A percentile compares a stretch with the other conserved stretches of the same genome.
These are phyloP conservation scores for Oropetium thomaeum DNA, from an alignment of 176 grass and related monocot genomes.

Conservation along the genomic window DNA sequence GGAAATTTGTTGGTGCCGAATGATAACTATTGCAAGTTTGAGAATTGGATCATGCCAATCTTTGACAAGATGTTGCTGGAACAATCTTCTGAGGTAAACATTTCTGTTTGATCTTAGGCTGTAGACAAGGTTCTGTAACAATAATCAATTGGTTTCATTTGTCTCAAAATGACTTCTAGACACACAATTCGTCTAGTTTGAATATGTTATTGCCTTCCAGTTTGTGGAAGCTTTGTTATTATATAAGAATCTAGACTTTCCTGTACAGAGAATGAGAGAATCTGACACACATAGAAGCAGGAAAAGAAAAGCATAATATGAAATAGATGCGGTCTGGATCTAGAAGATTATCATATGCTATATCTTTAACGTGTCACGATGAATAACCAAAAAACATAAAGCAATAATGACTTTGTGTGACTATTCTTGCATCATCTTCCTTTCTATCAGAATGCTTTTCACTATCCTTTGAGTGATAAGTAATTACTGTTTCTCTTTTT, in stretches of 20 bases:
- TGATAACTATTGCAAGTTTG: constrained; percentile 99
- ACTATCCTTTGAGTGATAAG: not conserved
- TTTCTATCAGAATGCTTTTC: not conserved
- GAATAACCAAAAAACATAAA: not conserved
- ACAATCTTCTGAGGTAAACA: constrained; percentile 66
- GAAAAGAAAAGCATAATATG: not conserved
- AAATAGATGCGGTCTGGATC: not conserved
- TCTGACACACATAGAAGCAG: not conserved
- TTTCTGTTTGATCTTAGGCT: too few relatives aligned
- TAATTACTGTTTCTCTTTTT: not conserved
- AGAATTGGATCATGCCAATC: constrained; percentile 94
- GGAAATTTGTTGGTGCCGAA: constrained; percentile 91
- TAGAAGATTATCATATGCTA: not conserved
- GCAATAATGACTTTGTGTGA: not conserved
- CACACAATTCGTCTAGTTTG: not conserved
- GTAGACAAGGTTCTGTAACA: too few relatives aligned
- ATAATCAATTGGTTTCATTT: too few relatives aligned
- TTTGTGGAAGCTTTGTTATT: not conserved
- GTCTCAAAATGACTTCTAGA: too few relatives aligned
- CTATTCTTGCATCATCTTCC: not conserved
- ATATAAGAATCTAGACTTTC: not conserved
- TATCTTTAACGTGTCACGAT: not conserved
- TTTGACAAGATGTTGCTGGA: constrained; percentile 83
- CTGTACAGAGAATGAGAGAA: not conserved
- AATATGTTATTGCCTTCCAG: not conserved